Percentiles rank a stretch among this genome's conserved stretches.
Evolutionary conservation across 2,329 filamentous ascomycete genomes (phyloP).

Genomic region (Claviceps maximensis): DNA sequence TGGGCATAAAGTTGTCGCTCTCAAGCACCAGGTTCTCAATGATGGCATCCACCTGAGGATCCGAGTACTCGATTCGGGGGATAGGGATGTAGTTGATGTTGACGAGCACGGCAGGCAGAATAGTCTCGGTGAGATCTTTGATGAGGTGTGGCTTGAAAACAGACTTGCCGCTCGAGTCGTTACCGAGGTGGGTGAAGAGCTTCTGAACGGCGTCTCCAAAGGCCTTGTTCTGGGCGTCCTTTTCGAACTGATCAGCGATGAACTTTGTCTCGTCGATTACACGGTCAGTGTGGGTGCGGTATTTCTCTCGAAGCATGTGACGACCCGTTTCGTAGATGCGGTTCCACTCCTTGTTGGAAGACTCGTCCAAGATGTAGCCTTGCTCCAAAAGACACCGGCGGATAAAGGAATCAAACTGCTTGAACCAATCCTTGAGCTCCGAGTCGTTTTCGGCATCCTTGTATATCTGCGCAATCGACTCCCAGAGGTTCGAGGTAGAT

Average conservation of each 20-base stretch:
- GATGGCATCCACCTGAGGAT: slow-evolving; percentile 70
- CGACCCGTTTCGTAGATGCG: slow-evolving; percentile 72
- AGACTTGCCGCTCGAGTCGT: slow-evolving; percentile 70
- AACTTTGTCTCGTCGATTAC: slow-evolving; percentile 86
- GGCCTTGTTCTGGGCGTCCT: slow-evolving; percentile 72
- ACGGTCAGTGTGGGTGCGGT: slow-evolving; percentile 72
- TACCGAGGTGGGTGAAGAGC: slow-evolving; percentile 78
- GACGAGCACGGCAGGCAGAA: slow-evolving; percentile 72
- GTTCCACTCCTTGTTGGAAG: slow-evolving; percentile 71
- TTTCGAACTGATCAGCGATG: slow-evolving; percentile 74
- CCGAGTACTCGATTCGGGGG: slow-evolving; percentile 85
- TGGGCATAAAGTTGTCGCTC: slow-evolving; percentile 93
- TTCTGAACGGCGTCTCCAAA: slow-evolving; percentile 68
- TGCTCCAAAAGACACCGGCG: slow-evolving; percentile 76
- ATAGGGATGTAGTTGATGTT: slow-evolving; percentile 82
- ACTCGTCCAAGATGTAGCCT: slow-evolving; percentile 78
- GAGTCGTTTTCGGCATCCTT: slow-evolving; percentile 72
- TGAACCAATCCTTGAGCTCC: slow-evolving; percentile 86
- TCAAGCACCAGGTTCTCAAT: slow-evolving; percentile 93
- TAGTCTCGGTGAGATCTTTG: slow-evolving; percentile 78
- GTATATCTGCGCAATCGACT: slow-evolving; percentile 76
- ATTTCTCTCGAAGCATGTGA: slow-evolving; percentile 78
- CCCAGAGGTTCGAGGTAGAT: slow-evolving; percentile 74
- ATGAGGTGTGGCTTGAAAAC: slow-evolving; percentile 86
- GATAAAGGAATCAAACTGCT: slow-evolving; percentile 60